Evolutionary conservation across 495 filamentous ascomycete species (phyloP), one percentile per base, ranked within the genome.

Genomic region (Penicillium steckii): DNA sequence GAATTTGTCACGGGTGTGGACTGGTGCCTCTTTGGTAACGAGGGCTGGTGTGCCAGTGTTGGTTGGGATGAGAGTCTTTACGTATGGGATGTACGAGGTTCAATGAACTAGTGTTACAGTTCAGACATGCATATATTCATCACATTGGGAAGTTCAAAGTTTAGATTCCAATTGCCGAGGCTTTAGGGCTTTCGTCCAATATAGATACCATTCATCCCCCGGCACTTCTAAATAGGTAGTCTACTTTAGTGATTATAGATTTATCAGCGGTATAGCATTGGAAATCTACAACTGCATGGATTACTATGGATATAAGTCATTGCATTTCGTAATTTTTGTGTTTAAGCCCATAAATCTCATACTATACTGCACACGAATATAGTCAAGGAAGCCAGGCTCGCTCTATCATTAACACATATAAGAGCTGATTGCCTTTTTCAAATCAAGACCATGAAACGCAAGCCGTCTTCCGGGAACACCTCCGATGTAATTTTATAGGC

Each of bases 1-100:
- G 94, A 98, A 73, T 98, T 98, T 67, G 91, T 85, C 24, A 96
- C 89, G n/a, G 94, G 94, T 15, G 89, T 97, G 8, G 94, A 97
- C 64, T 98, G 94, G 94, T 97, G 94, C 71, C 67, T 98, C 25
- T 98, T 98, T 67, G 94, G 94, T 5, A 84, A 81, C 15, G 93
- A 96, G 56, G 94, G 95, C 3, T 98, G 95, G 95, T 89, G 88
- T 69, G 94, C 94, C 8, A 94, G 85, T 63, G 85, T 85, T 6
- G 90, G 90, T 0, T 98, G 95, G 95, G 94, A 98, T 69, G 89
- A 96, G 70, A 80, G 84, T 56, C 73, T 98, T 26, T 78, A 91
- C 63, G 83, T 97, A 8, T 98, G 91, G 91, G 94, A 98, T 78
- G 89, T 91, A 30, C 80, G 85, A 48, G 80, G 75, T 0, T 60